Base-by-base conservation (phyloP, 192 early-diverging fungal genomes). In the Coemansia sp. region DNA sequence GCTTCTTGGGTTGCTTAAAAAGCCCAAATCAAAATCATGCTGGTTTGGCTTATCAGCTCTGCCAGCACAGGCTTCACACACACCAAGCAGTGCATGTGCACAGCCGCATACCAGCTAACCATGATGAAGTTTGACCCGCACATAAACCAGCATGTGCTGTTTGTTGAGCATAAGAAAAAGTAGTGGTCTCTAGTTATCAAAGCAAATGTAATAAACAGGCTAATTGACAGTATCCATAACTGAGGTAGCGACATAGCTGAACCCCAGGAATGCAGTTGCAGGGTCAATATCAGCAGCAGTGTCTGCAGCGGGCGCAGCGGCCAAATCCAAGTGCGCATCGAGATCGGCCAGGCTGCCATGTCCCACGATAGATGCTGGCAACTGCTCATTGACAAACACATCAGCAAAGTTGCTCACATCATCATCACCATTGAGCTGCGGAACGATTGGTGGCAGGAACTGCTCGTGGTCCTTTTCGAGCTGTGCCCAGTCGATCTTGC, bases 51-150 rank as follows among this genome's bases (percentile, higher is more conserved):
- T 53, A 76, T 95, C 55, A 89, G 87, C 44, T 79, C 84, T 9
- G 95, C 93, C 27, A 90, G 91, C 32, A 95, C 95, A 5, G 95
- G 95, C 47, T 96, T 83, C 76, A 95, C 89, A 67, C 90, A 90
- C 64, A 89, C 88, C 6, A 90, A 84, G 47, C 75, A 85, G 46
- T 79, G 91, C 32, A 84, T 91, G 56, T 79, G 88, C 47, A 79
- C 88, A 23, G 79, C 85, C 23, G 66, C 73, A 2, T 83, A 87
- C 49, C 93, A 94, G 59, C 76, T 98, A 44, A 82, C 85, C 27
- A 82, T 92, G 61, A 91, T 91, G 85, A 98, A 98, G 82, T 90
- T 85, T 59, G 95, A 98, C 75, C 95, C 95, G 30, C 77, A 84
- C 54, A 90, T 88, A 35, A 91, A 90, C 65, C 82, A 86, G 64